Evolutionary conservation across 495 filamentous ascomycete genomes (phyloP), one percentile per base, ranked within the genome.

Genomic region (Daldinia decipiens): DNA sequence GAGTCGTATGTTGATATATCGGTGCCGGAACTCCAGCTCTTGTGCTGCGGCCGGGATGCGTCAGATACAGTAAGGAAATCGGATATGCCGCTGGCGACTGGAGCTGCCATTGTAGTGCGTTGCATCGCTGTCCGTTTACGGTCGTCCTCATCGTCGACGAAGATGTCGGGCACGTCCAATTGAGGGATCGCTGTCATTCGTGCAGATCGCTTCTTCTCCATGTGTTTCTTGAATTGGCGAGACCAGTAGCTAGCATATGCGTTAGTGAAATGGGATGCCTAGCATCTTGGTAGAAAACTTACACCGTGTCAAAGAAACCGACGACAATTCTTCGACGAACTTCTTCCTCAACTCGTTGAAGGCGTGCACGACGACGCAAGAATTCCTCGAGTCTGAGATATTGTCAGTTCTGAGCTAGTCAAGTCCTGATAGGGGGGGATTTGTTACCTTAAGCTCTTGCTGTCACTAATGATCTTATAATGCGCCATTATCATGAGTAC

Each of bases 391-490:
- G 87, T 36, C 88, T 91, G 57, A 4, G 29, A 53, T 13, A 3
- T 24, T 47, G 65, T 73, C 65, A 73, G 66, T 21, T 29, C 13
- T 27, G 3, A 19, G 13, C 13, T 31, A 4, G 8, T 32, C 0
- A 19, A 26, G 26, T 43, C 24, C 8, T 38, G 17, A 8, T 8
- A 34, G 11, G 19, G 38, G 19, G 38, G 4, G 17, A 8, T 32
- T 67, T 80, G 19, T 74, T 86, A 90, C 89, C 88, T 88, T 71
- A 99, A 79, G 80, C 93, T 95, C 83, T 98, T 98, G 83, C 89
- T 98, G 82, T 99, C 95, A 68, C 89, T 97, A 76, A 99, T 99
- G 75, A 99, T 93, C 67, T 99, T 99, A 84, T 98, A 95, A 80
- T 99, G 96, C 15, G 96, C 95, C 17, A 99, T 85, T 62, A 97